Conservation (phyloP, 2,329 filamentous ascomycete species). For the Aureobasidium sp. region DNA sequence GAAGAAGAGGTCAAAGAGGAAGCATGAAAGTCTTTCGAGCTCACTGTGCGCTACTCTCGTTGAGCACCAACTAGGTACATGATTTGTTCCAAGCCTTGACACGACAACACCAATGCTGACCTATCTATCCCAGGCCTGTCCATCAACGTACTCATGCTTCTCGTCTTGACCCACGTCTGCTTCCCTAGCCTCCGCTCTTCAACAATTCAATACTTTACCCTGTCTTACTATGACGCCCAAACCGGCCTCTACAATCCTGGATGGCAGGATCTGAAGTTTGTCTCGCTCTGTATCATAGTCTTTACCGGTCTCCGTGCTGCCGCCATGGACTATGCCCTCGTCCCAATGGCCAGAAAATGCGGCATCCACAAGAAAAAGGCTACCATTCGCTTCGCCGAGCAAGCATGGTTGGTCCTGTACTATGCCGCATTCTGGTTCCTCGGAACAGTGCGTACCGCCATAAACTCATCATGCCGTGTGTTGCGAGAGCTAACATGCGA, state of each 20-base stretch:
- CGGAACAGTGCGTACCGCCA: constrained; percentile 45
- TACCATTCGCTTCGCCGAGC: constrained; percentile 79
- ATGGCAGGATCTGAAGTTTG: constrained; percentile 68
- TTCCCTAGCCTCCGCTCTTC: constrained; percentile 71
- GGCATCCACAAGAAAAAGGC: constrained; percentile 72
- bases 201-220: constrained; percentile 79
- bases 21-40: constrained; percentile 24
- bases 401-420: constrained; percentile 85
- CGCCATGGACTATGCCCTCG: constrained; percentile 78
- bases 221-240: constrained; percentile 70
- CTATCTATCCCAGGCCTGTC: constrained; percentile 55
- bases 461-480: neutral
- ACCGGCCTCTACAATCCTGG: constrained; percentile 68
- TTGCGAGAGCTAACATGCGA: neutral
- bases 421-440: constrained; percentile 73
- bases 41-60: constrained; percentile 29
- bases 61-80: constrained; percentile 33
- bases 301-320: constrained; percentile 81
- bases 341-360: constrained; percentile 62
- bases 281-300: constrained; percentile 69
- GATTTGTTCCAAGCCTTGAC: neutral
- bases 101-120: neutral
- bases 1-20: constrained; percentile 13
- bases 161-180: constrained; percentile 71
- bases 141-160: constrained; percentile 73